These are phyloP conservation scores for Starmerella powellii DNA, from an alignment of 805 yeast species.

Conservation along the genomic window DNA sequence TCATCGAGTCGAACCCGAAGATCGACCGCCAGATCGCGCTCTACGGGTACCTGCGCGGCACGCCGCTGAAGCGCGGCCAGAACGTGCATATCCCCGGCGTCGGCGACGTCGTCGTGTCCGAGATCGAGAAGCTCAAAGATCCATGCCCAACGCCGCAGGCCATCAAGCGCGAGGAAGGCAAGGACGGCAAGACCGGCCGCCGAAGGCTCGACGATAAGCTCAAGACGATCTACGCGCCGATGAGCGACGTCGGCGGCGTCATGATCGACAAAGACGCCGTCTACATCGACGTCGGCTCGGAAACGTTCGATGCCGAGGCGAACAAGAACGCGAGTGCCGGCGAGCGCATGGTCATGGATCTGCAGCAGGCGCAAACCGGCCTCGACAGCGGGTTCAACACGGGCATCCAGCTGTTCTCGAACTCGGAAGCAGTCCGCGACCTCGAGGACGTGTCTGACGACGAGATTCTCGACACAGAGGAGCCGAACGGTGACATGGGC, in stretches of 20 bases:
- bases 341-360: conserved; percentile 67
- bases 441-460: conserved; percentile 32
- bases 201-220: conserved; percentile 88
- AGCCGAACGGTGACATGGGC: conserved; percentile 38
- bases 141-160: conserved; percentile 97
- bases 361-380: conserved; percentile 58
- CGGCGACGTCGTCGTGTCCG: conserved; percentile 70
- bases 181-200: conserved; percentile 45
- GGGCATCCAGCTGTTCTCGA: conserved; percentile 65
- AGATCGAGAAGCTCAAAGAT: conserved; percentile 84
- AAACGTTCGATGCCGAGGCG: conserved; percentile 37
- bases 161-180: conserved; percentile 68
- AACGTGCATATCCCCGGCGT: conserved; percentile 90
- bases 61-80: conserved; percentile 64
- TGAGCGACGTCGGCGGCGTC: conserved; percentile 99
- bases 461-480: conserved; percentile 30
- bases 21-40: conserved; percentile 80
- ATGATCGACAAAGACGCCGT: conserved; percentile 95
- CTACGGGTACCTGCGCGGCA: conserved; percentile 92
- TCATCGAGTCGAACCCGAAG: conserved; percentile 65
- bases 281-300: conserved; percentile 65
- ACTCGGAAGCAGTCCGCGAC: conserved; percentile 40
- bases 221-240: conserved; percentile 92
- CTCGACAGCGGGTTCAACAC: conserved; percentile 38
- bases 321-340: conserved; percentile 59